Conservation (phyloP, 805 yeast species). For the Candida easanensis region DNA sequence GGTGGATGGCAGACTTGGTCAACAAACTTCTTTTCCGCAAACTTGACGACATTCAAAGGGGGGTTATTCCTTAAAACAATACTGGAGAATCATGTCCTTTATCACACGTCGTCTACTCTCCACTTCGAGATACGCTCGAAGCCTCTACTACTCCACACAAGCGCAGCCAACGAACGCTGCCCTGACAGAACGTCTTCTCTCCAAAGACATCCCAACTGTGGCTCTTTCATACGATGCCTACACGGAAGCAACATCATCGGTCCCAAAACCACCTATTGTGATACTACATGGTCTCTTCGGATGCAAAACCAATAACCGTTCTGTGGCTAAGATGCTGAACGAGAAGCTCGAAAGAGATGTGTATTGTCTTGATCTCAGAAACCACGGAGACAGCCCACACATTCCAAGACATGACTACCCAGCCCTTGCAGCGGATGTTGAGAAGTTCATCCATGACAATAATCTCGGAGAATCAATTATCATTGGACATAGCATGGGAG, state of each 20-base stretch:
- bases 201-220: slow-evolving; percentile 48
- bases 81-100: slow-evolving; percentile 2
- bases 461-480: slow-evolving; percentile 49
- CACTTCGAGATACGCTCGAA: neutral
- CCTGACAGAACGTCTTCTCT: slow-evolving; percentile 25
- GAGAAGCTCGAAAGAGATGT: slow-evolving; percentile 50
- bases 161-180: slow-evolving; percentile 14
- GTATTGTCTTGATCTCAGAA: slow-evolving; percentile 74
- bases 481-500: slow-evolving; percentile 90
- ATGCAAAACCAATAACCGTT: slow-evolving; percentile 71
- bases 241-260: slow-evolving; percentile 26
- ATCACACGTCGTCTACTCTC: slow-evolving; percentile 1
- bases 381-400: slow-evolving; percentile 93
- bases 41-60: too few species aligned
- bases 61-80: neutral
- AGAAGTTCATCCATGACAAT: slow-evolving; percentile 50
- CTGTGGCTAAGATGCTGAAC: slow-evolving; percentile 65
- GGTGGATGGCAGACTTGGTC: neutral
- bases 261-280: slow-evolving; percentile 56
- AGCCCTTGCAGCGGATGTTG: slow-evolving; percentile 84
- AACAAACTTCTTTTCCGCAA: too few species aligned
- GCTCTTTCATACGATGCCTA: slow-evolving; percentile 51
- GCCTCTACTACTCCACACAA: slow-evolving; percentile 6
- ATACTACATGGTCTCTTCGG: slow-evolving; percentile 92
- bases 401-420: slow-evolving; percentile 69